Evolutionary conservation across 495 filamentous ascomycete species (phyloP), one percentile per base, ranked within the genome.

Genomic region (Hypoxylon lienhwacheense): DNA sequence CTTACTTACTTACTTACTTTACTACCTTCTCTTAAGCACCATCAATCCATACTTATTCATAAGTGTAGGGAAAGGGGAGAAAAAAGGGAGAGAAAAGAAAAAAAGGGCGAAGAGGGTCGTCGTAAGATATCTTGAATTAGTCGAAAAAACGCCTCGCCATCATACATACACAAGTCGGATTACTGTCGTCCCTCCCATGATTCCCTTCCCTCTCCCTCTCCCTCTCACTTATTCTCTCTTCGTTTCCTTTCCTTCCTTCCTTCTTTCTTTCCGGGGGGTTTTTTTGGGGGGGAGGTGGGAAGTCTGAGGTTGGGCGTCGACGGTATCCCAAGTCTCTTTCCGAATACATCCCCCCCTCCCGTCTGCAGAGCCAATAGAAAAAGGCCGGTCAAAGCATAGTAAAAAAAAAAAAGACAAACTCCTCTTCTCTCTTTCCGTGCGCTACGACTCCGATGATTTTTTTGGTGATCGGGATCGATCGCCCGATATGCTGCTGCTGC

Each of bases 81-180:
- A n/a, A n/a, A n/a, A n/a, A n/a, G n/a, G n/a, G n/a, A n/a, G n/a
- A n/a, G n/a, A n/a, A n/a, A n/a, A n/a, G n/a, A n/a, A n/a, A n/a
- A n/a, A n/a, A n/a, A n/a, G n/a, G n/a, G n/a, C n/a, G n/a, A 26
- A 41, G 40, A 41, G 21, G 37, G 55, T 26, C 44, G 34, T 61
- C 51, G 29, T 61, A 61, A 61, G 52, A 61, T 61, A 52, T 61
- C 57, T 61, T 52, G 40, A 55, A 61, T 61, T 61, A 61, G 57
- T 61, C 46, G 57, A 39, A 59, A 59, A 61, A 61, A 61, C 58
- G 58, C 58, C 58, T 56, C 47, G 47, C 58, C 58, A 55, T 61
- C 52, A 61, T 56, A 61, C 52, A 61, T 56, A 61, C 58, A 61
- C 55, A n/a, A n/a, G n/a, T n/a, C n/a, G n/a, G n/a, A n/a, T n/a